Percentiles rank a stretch among this genome's conserved stretches.
These are phyloP conservation scores for Botrytis aclada DNA, from an alignment of 2,329 filamentous ascomycete species.

Conservation along the genomic window DNA sequence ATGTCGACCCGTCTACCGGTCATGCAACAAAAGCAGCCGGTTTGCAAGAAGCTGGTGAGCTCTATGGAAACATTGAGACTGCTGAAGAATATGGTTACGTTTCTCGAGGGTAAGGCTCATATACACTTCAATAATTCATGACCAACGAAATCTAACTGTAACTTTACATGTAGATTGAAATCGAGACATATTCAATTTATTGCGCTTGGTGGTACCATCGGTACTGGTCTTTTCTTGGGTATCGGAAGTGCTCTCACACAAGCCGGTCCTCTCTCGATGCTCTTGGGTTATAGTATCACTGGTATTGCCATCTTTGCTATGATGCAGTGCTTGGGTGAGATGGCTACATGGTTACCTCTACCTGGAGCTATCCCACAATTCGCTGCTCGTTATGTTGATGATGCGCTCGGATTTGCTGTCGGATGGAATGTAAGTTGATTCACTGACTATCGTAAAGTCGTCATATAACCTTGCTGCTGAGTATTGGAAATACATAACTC, in stretches of 20 bases:
- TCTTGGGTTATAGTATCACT: constrained; percentile 52
- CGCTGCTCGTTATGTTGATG: constrained; percentile 45
- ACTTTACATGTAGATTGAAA: constrained; percentile 28
- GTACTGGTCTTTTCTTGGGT: constrained; percentile 54
- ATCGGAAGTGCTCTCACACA: constrained; percentile 52
- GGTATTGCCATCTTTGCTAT: constrained; percentile 52
- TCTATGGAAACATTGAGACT: constrained; percentile 50
- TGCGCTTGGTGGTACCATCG: constrained; percentile 56
- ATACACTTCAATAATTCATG: not conserved
- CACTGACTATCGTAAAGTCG: constrained; percentile 43
- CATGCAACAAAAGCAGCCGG: constrained; percentile 35
- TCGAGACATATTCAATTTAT: constrained; percentile 58
- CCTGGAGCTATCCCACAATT: constrained; percentile 51
- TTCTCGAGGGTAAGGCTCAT: constrained; percentile 43
- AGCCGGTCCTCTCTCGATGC: constrained; percentile 51
- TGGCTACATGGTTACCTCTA: constrained; percentile 50
- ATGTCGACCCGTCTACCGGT: constrained; percentile 28
- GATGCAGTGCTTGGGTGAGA: constrained; percentile 51
- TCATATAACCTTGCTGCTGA: no score
- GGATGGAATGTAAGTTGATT: constrained; percentile 65
- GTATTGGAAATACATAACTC: not conserved
- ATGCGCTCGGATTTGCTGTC: constrained; percentile 53
- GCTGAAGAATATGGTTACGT: constrained; percentile 53
- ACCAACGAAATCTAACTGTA: not conserved
- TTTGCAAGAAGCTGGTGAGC: constrained; percentile 48